phyloP scores from a whole-genome alignment of 2,329 filamentous ascomycete species.

The Helicocarpus griseus region DNA sequence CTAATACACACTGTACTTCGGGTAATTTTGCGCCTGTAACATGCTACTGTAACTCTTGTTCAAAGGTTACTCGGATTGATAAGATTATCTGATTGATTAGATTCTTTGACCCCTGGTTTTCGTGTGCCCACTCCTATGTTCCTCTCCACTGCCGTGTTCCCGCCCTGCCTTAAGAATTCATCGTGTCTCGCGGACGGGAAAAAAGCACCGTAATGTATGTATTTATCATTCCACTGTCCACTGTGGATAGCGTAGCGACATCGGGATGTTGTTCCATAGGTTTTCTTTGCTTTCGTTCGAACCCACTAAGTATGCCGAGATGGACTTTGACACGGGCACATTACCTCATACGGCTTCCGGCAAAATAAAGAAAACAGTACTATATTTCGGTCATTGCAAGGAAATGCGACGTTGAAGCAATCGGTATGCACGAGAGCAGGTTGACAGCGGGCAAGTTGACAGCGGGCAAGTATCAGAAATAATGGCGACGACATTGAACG shows the following conservation, averaged over 20 bases:
- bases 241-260: background rate
- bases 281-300: background rate
- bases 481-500: constrained; percentile 10
- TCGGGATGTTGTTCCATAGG: background rate
- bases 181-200: background rate
- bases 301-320: background rate
- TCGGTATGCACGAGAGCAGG: background rate
- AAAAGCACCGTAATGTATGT: background rate
- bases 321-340: background rate
- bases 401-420: background rate
- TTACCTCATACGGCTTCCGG: background rate
- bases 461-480: background rate
- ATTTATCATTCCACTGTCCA: background rate
- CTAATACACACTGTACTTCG: background rate
- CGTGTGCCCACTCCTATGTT: background rate
- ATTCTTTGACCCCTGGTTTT: background rate
- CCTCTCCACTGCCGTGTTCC: background rate
- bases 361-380: background rate
- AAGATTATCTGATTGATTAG: constrained; percentile 9
- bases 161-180: background rate
- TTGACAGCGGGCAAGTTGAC: background rate
- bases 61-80: background rate
- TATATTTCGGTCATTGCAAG: background rate
- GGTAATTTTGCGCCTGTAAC: background rate
- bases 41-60: background rate